Conservation (phyloP, 768 basidiomycete genomes). For the Pisolithus microcarpus region DNA sequence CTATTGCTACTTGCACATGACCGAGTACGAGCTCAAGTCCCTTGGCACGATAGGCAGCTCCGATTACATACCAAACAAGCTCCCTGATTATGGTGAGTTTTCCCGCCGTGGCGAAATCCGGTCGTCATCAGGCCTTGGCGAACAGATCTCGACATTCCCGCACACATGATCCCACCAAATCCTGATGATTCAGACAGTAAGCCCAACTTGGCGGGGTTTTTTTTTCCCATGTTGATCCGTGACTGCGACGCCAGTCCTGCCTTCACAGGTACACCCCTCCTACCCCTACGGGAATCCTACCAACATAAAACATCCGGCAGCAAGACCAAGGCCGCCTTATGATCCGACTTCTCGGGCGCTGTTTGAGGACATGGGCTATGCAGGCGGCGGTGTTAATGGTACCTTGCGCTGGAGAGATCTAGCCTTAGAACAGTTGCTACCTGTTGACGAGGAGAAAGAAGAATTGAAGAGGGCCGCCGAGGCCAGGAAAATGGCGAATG, state of each 20-base stretch:
- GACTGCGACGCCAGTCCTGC: conserved; percentile 44
- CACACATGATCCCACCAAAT: conserved; percentile 78
- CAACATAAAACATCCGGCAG: conserved; percentile 70
- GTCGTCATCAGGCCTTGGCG: background rate
- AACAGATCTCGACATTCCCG: conserved; percentile 73
- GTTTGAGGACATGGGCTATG: conserved; percentile 83
- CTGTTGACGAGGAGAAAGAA: conserved; percentile 70
- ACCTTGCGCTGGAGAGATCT: conserved; percentile 75
- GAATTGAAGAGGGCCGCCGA: conserved; percentile 63
- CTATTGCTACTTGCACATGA: conserved; percentile 84
- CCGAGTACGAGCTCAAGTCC: conserved; percentile 63
- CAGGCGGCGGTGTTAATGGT: conserved; percentile 71
- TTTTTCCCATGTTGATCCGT: conserved; percentile 8
- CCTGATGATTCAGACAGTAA: conserved; percentile 83
- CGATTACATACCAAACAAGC: conserved; percentile 70
- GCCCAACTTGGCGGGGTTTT: conserved; percentile 15
- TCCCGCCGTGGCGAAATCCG: background rate
- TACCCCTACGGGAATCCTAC: conserved; percentile 89
- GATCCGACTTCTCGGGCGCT: conserved; percentile 75
- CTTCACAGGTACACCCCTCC: conserved; percentile 82
- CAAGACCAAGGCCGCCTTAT: conserved; percentile 62
- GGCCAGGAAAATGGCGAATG: conserved; percentile 80
- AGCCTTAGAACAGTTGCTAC: conserved; percentile 67
- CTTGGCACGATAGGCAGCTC: conserved; percentile 75
- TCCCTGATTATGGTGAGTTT: conserved; percentile 65